These are phyloP conservation scores for Exobasidium cylindrosporum DNA, from an alignment of 1,284 basidiomycete genomes.

Conservation along the genomic window DNA sequence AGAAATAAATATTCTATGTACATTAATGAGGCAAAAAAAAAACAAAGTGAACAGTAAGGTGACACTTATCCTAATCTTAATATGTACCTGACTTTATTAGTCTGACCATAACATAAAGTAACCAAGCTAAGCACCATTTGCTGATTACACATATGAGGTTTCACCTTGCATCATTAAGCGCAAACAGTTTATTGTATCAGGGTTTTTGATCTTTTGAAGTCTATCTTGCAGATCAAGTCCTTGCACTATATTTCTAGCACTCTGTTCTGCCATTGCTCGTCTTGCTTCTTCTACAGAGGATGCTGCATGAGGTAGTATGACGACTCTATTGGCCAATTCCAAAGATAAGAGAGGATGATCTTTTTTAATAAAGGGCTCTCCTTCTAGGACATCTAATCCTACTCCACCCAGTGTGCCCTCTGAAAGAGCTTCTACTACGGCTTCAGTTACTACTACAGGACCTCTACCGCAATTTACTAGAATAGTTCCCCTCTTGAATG, in stretches of 20 bases:
- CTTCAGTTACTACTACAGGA: background rate
- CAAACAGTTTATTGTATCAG: no score
- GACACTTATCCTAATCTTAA: no score
- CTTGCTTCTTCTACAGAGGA: background rate
- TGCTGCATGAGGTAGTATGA: background rate
- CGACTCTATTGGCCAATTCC: background rate
- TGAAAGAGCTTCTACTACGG: background rate
- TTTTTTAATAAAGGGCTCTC: background rate
- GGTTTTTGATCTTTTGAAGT: background rate
- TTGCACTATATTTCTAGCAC: background rate
- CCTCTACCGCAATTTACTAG: background rate
- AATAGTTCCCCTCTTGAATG: background rate
- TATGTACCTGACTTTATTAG: no score
- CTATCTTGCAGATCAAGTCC: background rate
- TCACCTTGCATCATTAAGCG: no score
- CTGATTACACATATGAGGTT: no score
- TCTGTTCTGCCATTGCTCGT: slow-evolving; percentile 1
- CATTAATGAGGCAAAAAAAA: no score
- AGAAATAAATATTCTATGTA: no score
- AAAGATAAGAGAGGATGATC: background rate
- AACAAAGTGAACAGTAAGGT: no score
- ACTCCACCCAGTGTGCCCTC: background rate
- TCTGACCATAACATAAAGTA: no score
- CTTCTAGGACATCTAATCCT: slow-evolving; percentile 4
- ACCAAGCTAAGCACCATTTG: no score